Evolutionary conservation across 2,329 filamentous ascomycete genomes (phyloP), one percentile per base, ranked within the genome.

Genomic region (Aspergillus candidus): DNA sequence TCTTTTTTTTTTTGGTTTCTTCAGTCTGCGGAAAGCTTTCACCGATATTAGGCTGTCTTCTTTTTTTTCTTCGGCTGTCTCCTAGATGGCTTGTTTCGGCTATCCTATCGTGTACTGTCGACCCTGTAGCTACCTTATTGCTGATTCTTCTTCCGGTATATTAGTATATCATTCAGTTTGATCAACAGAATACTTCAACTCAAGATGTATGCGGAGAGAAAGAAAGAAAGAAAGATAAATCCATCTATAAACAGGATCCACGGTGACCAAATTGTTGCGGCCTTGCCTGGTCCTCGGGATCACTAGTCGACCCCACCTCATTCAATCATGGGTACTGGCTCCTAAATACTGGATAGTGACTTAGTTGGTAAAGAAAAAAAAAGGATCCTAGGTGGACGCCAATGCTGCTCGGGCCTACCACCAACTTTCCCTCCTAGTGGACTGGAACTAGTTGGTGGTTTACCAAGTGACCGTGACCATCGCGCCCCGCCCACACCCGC

Each of bases 221-320:
- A 27, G 18, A 22, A 7, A 22, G 6, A 11, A 41, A 29, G 32
- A 17, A 32, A 32, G 46, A 49, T 44, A 46, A 49, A 43, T 41
- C 51, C 50, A 47, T 47, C 43, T 46, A 44, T 35, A 42, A 38
- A 35, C 44, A 41, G 43, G 52, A 50, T 55, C 51, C 52, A 53
- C 51, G 33, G 45, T 46, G 40, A 41, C 43, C 47, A 38, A 43
- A 47, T 37, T 44, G 36, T 38, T 40, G 43, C 46, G 50, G 45
- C 40, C 38, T 47, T 42, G 47, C 47, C 52, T 52, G 41, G 51
- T 55, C 49, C 50, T 55, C 52, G 53, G 53, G 50, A 52, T 54
- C 51, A 51, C 51, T 55, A 54, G 53, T 53, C 46, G 52, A 44
- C 46, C 46, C 50, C 50, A 46, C 38, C 46, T 41, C 42, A 42